Evolutionary conservation across 2,329 filamentous ascomycete species (phyloP), one percentile per base, ranked within the genome.

Genomic region (Colletotrichum sublineola): DNA sequence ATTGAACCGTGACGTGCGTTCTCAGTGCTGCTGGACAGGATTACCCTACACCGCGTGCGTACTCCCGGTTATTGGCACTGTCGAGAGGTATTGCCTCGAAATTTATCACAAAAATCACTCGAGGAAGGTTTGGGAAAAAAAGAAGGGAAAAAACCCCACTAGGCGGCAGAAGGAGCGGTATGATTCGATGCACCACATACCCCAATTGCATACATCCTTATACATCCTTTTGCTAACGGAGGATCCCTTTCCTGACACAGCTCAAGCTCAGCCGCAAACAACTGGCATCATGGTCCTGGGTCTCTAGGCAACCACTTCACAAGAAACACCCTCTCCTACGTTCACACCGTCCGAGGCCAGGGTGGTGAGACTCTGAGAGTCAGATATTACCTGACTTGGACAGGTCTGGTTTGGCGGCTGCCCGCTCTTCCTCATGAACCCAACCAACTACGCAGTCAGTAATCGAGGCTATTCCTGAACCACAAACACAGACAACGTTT

Each of bases 211-310:
- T 20, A 15, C 62, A 33, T 44, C 38, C 55, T 46, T 42, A 58
- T 20, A 15, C 62, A 33, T 44, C 38, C 55, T 46, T 42, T 60
- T 36, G 69, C 65, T 61, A 42, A 73, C 60, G 67, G 55, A 64
- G 55, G 60, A 73, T 69, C 29, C 53, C 40, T 38, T 57, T 46
- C 33, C 44, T 48, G 40, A 65, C 60, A 38, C 66, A 60, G 53
- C 55, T 69, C 58, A 65, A 72, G 46, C 66, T 69, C 70, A 69
- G 70, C 66, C 70, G 70, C 60, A 64, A 67, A 55, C 29, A 38
- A 55, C 70, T 73, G 50, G 70, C 61, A 73, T 70, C 60, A 70
- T 73, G 70, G 61, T 73, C 70, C 66, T 73, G 61, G 60, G 53
- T 31, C 48, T 36, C 48, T 64, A 73, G 70, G 60, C 66, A 70